Conservation (phyloP, 306 rosid species). For the Vigna trinervia region DNA sequence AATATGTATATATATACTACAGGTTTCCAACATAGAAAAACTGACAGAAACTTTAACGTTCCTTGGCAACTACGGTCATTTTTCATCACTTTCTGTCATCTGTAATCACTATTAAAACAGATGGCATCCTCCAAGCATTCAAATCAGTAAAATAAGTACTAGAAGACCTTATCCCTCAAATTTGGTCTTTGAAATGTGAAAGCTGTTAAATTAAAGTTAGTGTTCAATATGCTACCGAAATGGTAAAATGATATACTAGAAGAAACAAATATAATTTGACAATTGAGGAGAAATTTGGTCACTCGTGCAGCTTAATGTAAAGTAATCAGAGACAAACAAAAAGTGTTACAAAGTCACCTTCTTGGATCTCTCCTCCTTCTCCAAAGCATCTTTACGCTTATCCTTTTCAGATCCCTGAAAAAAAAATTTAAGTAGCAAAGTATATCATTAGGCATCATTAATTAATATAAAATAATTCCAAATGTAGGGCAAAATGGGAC, state of each 20-base stretch:
- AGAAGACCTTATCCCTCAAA: not conserved
- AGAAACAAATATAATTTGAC: not conserved
- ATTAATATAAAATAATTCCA: not conserved
- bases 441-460: constrained; percentile 6
- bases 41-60: not conserved
- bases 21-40: not conserved
- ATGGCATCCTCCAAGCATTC: not conserved
- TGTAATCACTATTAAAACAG: not conserved
- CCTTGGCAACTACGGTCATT: not conserved
- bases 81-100: not conserved
- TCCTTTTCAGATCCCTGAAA: constrained; percentile 90
- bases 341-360: constrained; percentile 53
- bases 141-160: not conserved
- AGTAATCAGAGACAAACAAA: no score
- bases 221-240: not conserved
- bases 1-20: not conserved
- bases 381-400: constrained; percentile 78
- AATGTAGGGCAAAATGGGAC: not conserved
- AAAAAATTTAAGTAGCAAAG: constrained; percentile 20
- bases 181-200: not conserved
- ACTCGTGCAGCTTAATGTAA: no score
- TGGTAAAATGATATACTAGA: not conserved
- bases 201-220: not conserved
- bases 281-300: no score
- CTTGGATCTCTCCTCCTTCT: constrained; percentile 84